A percentile compares a stretch with the other conserved stretches of the same genome.
phyloP scores from a whole-genome alignment of 2,329 filamentous ascomycete species.

The Myriosclerotinia scirpicola region DNA sequence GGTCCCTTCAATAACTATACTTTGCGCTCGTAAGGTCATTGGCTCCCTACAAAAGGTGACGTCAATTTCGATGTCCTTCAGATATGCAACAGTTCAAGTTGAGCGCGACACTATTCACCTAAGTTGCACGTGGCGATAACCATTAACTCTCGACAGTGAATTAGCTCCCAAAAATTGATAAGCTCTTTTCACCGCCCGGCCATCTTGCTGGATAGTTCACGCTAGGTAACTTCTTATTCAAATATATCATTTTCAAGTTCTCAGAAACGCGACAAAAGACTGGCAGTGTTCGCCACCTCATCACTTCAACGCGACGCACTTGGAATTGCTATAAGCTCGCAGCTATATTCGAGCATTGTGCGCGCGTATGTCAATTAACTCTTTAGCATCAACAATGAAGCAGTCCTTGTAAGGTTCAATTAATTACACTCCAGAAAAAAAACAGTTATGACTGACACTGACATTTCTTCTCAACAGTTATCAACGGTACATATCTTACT shows the following conservation, averaged over 20 bases:
- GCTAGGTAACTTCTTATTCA: not conserved
- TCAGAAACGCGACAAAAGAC: not conserved
- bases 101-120: not conserved
- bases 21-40: not conserved
- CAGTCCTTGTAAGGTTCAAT: not conserved
- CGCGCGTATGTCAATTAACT: not conserved
- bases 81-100: not conserved
- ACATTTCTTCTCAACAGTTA: not conserved
- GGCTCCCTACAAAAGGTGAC: not conserved
- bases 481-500: not conserved
- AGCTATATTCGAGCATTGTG: not conserved
- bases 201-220: not conserved
- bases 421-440: not conserved
- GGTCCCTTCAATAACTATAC: not conserved
- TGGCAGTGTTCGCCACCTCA: not conserved
- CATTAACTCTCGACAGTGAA: not conserved
- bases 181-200: not conserved
- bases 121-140: not conserved
- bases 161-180: not conserved
- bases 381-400: not conserved
- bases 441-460: too few species aligned
- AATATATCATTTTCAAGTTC: not conserved
- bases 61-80: not conserved
- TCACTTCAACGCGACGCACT: not conserved
- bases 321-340: not conserved